A percentile compares a stretch with the other conserved stretches of the same genome.
These are phyloP conservation scores for Karstenula rhodostoma DNA, from an alignment of 2,329 filamentous ascomycete species.

Conservation along the genomic window DNA sequence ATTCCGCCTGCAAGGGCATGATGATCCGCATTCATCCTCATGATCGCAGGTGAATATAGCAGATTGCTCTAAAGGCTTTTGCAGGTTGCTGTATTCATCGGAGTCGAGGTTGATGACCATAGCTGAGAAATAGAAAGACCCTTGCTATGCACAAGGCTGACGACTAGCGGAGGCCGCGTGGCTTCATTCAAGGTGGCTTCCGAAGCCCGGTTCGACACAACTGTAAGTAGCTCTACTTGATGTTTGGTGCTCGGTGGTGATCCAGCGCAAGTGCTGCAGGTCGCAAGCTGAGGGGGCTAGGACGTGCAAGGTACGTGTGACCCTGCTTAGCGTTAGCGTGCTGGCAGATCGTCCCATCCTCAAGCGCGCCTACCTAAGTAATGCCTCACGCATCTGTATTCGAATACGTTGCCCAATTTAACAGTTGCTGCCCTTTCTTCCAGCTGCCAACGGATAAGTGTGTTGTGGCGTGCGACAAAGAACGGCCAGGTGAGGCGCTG, in stretches of 20 bases:
- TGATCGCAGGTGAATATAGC: conserved; percentile 4
- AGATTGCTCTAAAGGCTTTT: background rate
- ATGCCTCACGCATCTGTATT: too few species aligned
- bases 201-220: background rate
- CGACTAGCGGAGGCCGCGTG: background rate
- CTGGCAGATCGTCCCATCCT: too few species aligned
- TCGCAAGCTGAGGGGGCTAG: background rate
- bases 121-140: background rate
- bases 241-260: too few species aligned
- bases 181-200: background rate
- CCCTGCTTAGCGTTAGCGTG: too few species aligned
- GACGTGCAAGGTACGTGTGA: background rate
- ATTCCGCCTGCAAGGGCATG: conserved; percentile 1
- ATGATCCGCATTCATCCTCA: background rate
- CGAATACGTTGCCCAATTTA: too few species aligned
- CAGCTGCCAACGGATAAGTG: too few species aligned
- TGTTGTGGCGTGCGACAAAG: too few species aligned
- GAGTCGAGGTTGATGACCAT: conserved; percentile 1
- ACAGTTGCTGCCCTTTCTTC: too few species aligned
- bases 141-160: background rate
- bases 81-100: background rate
- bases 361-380: too few species aligned
- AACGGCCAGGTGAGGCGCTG: too few species aligned
- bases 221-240: too few species aligned
- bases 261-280: too few species aligned